Base-by-base conservation (phyloP, 805 yeast species). In the Diddensiella santjacobensis region DNA sequence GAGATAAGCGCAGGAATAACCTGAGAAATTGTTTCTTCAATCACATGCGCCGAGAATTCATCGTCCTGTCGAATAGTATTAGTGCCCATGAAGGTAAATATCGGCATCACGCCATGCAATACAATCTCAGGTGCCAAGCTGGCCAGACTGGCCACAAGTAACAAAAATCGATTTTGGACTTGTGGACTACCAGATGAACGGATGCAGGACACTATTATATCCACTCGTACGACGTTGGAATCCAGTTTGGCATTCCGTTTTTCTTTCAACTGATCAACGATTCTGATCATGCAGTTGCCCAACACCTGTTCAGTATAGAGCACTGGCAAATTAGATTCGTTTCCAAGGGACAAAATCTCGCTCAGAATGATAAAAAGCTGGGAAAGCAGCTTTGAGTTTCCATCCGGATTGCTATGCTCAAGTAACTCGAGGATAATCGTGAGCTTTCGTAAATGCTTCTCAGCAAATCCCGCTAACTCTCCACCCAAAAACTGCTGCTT, bases 81-180 rank as follows among this genome's bases (percentile, higher is more conserved):
- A 10, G 98, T 96, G 51, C 99, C 99, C 98, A 93, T 93, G 60
- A 93, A 93, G 1, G 99, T 93, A 72, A 93, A 93, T 44, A 93
- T 91, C n/a, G 99, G 99, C 99, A 93, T 93, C 5, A 93, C 96
- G 1, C 96, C 86, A 68, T 93, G 98, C 46, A 93, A 71, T 23
- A 93, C 89, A 24, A 85, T 79, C 61, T 91, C 97, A 5, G 98
- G 96, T 10, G 91, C 86, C 48, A 93, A 69, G 0, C 88, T 73
- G 0, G 98, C 98, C 56, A 93, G 71, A 42, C 88, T 84, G 2
- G 97, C 85, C 56, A 93, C 81, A 22, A 93, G 91, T 50, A 91
- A 71, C 50, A 93, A 71, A 44, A 91, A 69, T 56, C 89, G 79
- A 69, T 93, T 93, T 69, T 93, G 99, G 22, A 90, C 95, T 66